Evolutionary conservation across 75 land plant genomes (phyloP).

Genomic region (Adiantum capillusveneris): DNA sequence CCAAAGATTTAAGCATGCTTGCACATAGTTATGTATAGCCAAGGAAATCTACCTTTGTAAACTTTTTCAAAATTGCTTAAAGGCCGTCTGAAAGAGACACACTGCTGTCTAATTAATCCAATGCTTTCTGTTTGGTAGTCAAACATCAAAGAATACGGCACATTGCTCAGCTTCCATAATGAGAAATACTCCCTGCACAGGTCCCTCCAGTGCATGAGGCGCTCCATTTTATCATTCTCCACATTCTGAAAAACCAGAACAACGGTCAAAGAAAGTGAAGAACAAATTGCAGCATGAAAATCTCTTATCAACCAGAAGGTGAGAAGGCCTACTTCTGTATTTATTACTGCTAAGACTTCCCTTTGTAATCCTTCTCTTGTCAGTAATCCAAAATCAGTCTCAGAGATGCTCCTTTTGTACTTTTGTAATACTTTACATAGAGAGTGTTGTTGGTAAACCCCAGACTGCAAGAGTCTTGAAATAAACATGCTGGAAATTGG

Average conservation of each 20-base stretch:
- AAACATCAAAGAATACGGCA: constrained; percentile 47
- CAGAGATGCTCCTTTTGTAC: constrained; percentile 41
- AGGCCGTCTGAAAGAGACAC: constrained; percentile 60
- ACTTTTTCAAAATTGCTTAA: constrained; percentile 50
- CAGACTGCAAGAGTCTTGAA: constrained; percentile 70
- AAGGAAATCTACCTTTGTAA: no score
- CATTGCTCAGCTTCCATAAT: constrained; percentile 57
- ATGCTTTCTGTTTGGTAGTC: constrained; percentile 48
- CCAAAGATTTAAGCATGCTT: no score
- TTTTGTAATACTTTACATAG: constrained; percentile 47
- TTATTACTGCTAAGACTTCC: constrained; percentile 47
- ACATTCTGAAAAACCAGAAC: constrained; percentile 32
- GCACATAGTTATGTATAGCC: no score
- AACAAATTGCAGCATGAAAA: not conserved
- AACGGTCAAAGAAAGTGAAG: not conserved
- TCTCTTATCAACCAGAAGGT: not conserved
- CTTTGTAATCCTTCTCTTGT: constrained; percentile 54
- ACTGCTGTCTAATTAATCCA: constrained; percentile 62
- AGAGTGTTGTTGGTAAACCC: constrained; percentile 43
- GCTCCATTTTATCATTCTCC: constrained; percentile 23
- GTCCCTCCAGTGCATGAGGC: constrained; percentile 48
- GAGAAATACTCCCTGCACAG: constrained; percentile 54
- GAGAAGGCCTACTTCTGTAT: constrained; percentile 29
- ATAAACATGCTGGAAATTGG: constrained; percentile 60
- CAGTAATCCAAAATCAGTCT: constrained; percentile 51